These are phyloP conservation scores for Ophiocordyceps camponoti-saundersi DNA, from an alignment of 2,329 filamentous ascomycete species.

Conservation along the genomic window DNA sequence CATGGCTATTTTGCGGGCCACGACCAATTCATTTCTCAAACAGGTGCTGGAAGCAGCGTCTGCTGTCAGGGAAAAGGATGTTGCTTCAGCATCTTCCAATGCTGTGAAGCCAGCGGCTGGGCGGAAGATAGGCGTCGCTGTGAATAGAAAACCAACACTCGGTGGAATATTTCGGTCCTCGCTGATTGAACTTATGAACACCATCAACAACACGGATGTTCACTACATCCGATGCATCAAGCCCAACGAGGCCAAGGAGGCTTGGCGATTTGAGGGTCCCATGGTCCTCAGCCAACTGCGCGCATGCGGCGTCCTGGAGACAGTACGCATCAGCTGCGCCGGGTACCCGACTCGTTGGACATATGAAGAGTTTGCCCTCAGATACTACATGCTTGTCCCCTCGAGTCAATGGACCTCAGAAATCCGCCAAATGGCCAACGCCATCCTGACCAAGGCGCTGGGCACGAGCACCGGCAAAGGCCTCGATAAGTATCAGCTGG, in stretches of 20 bases:
- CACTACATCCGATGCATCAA: conserved; percentile 99
- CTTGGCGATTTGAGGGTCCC: conserved; percentile 96
- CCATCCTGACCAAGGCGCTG: conserved; percentile 76
- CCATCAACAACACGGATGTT: conserved; percentile 94
- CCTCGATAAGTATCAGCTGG: conserved; percentile 89
- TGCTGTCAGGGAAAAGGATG: conserved; percentile 78
- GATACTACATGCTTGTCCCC: conserved; percentile 95
- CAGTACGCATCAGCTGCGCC: conserved; percentile 90
- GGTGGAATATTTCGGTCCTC: conserved; percentile 98
- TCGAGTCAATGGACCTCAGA: conserved; percentile 85
- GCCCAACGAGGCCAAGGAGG: conserved; percentile 89
- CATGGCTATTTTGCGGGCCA: conserved; percentile 76
- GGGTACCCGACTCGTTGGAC: conserved; percentile 98
- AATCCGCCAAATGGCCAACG: conserved; percentile 85
- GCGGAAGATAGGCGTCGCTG: conserved; percentile 77
- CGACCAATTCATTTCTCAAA: conserved; percentile 69
- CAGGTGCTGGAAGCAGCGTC: conserved; percentile 75
- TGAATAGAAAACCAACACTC: conserved; percentile 90
- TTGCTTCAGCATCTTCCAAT: conserved; percentile 42
- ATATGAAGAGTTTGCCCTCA: conserved; percentile 91
- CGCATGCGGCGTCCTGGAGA: conserved; percentile 97
- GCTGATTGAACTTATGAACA: conserved; percentile 92
- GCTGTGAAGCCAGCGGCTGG: conserved; percentile 69
- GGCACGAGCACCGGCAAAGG: conserved; percentile 59
- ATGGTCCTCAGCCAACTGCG: conserved; percentile 97